Evolutionary conservation across 1,284 basidiomycete genomes (phyloP), one percentile per base, ranked within the genome.

Genomic region (Ceratobasidium sp.): DNA sequence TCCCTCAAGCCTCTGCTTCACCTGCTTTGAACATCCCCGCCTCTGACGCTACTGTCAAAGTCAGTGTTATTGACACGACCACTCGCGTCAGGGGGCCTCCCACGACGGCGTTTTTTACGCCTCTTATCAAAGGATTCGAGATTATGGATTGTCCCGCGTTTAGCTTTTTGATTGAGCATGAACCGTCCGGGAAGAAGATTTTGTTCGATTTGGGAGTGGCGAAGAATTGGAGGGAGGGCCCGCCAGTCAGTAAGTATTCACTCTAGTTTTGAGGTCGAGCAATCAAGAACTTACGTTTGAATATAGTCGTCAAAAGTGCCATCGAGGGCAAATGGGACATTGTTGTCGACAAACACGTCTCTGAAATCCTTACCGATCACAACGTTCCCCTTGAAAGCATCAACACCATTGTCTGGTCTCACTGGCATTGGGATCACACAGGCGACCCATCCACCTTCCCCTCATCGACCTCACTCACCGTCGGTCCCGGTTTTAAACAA

Each of bases 371-470:
- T 27, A 24, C 29, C 41, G 67, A 71, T 19, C 41, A 71, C 17
- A 33, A 45, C 45, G 54, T 71, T 1, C 54, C 54, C 3, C 67
- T 71, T 11, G 44, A 71, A 17, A 59, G 56, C 22, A 71, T 71
- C 29, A 59, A 60, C 11, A 47, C 67, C 15, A 31, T 71, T 2
- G 59, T 71, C 8, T 71, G 67, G 67, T 71, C 67, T n/a, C 67
- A 71, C n/a, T 60, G 56, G 24, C 67, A 71, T 29, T 71, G 67
- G 67, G 67, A 71, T 29, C 67, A 60, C n/a, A 71, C 67, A 3
- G 67, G 67, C 44, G 67, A 71, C 41, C 67, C 67, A 33, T 71
- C 67, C n/a, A 41, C 36, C 41, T 71, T 71, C 54, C 67, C 67
- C 7, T 22, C 67, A 5, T 48, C 67, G 3, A 71, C 67, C 29